Evolutionary conservation across 2,329 filamentous ascomycete species (phyloP).

Genomic region (Moelleriella libera): DNA sequence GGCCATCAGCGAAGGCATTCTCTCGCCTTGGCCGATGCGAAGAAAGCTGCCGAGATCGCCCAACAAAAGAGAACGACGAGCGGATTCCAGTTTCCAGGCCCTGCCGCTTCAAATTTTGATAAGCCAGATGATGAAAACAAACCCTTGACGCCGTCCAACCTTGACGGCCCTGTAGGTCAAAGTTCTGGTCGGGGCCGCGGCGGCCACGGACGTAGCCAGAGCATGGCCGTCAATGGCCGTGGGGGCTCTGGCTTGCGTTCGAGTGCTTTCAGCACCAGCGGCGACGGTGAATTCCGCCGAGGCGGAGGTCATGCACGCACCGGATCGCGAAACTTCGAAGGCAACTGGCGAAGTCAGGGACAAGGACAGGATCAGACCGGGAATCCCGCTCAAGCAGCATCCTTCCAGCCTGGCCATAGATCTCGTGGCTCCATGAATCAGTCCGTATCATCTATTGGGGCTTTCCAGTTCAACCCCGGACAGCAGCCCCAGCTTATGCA

Average conservation of each 20-base stretch:
- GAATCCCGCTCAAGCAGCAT: constrained; percentile 41
- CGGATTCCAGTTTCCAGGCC: constrained; percentile 85
- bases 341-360: constrained; percentile 84
- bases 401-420: constrained; percentile 88
- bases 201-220: constrained; percentile 69
- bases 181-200: constrained; percentile 38
- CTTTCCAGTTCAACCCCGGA: constrained; percentile 70
- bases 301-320: constrained; percentile 71
- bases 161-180: constrained; percentile 21
- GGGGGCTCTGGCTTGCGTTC: constrained; percentile 57
- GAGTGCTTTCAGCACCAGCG: constrained; percentile 37
- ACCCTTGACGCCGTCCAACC: constrained; percentile 13
- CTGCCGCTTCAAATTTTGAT: constrained; percentile 50
- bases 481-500: constrained; percentile 78
- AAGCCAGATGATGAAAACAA: constrained; percentile 38
- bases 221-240: constrained; percentile 67
- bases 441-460: constrained; percentile 69
- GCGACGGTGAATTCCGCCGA: constrained; percentile 51
- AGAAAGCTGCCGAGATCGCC: constrained; percentile 91
- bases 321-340: constrained; percentile 86
- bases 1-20: constrained; percentile 93
- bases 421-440: constrained; percentile 72
- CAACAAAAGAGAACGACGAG: constrained; percentile 93
- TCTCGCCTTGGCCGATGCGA: constrained; percentile 84
- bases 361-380: constrained; percentile 45